A percentile compares a stretch with the other conserved stretches of the same genome.
These are phyloP conservation scores for Cadophora sp. DNA, from an alignment of 2,329 filamentous ascomycete genomes.

Conservation along the genomic window DNA sequence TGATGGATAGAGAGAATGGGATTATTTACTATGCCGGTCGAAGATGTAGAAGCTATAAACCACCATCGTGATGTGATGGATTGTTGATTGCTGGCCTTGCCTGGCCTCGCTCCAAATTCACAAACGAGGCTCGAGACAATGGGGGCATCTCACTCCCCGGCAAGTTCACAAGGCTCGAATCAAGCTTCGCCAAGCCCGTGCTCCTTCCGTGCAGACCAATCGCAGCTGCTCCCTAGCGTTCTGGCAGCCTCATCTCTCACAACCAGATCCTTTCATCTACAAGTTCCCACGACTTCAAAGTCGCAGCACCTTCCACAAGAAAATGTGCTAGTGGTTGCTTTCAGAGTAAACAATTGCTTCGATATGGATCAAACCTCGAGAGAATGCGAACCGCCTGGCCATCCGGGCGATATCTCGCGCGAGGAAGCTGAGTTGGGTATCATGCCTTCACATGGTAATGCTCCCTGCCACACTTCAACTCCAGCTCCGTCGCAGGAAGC, in stretches of 20 bases:
- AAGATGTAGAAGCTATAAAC: slow-evolving; percentile 99
- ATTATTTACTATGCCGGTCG: slow-evolving; percentile 90
- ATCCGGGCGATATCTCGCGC: slow-evolving; percentile 36
- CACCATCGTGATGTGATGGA: slow-evolving; percentile 65
- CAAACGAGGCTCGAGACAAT: slow-evolving; percentile 18
- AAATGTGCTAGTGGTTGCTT: slow-evolving; percentile 14
- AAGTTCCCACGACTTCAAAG: neutral
- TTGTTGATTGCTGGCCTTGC: slow-evolving; percentile 3
- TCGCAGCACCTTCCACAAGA: neutral
- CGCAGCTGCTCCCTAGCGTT: neutral
- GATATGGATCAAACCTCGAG: slow-evolving; percentile 10
- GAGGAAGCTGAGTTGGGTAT: slow-evolving; percentile 47
- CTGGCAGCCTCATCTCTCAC: slow-evolving; percentile 23
- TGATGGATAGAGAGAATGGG: neutral
- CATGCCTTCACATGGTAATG: slow-evolving; percentile 53
- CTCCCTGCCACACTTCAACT: slow-evolving; percentile 13
- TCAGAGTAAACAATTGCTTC: neutral
- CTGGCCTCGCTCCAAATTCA: slow-evolving; percentile 15
- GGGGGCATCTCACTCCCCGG: neutral
- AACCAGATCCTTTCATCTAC: slow-evolving; percentile 11
- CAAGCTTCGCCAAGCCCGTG: slow-evolving; percentile 33
- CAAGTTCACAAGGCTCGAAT: slow-evolving; percentile 18
- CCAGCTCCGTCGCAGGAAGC: neutral
- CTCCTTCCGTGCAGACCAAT: slow-evolving; percentile 11
- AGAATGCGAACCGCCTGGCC: slow-evolving; percentile 25